Conservation (phyloP, 2,329 filamentous ascomycete genomes). For the Penicillium crustosum region DNA sequence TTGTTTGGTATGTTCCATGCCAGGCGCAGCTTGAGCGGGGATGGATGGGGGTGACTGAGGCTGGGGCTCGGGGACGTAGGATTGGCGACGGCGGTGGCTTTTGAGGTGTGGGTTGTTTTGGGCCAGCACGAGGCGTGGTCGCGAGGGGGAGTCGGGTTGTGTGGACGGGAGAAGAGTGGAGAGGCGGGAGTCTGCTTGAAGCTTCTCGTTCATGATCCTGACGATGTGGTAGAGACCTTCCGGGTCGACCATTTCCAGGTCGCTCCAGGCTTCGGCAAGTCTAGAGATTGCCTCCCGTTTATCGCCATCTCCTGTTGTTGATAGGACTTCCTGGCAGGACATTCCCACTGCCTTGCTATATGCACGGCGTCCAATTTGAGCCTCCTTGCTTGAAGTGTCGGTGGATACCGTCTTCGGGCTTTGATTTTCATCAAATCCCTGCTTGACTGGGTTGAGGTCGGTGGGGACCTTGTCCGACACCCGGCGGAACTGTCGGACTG, state of each 20-base stretch:
- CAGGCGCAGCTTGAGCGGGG: constrained; percentile 59
- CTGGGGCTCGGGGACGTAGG: constrained; percentile 36
- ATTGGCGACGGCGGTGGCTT: constrained; percentile 69
- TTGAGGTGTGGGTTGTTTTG: constrained; percentile 83
- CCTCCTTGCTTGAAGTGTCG: constrained; percentile 67
- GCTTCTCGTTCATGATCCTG: constrained; percentile 70
- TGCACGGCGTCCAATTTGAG: constrained; percentile 73
- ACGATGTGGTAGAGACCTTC: constrained; percentile 87
- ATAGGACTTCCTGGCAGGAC: constrained; percentile 78
- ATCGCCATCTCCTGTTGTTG: constrained; percentile 67
- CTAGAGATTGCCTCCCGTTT: constrained; percentile 82
- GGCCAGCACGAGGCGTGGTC: constrained; percentile 70
- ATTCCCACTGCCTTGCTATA: constrained; percentile 82
- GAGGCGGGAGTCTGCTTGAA: constrained; percentile 53
- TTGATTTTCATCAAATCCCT: constrained; percentile 42
- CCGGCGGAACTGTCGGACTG: constrained; percentile 85
- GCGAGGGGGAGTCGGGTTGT: constrained; percentile 45
- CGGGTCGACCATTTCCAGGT: constrained; percentile 81
- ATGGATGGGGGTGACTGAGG: constrained; percentile 43
- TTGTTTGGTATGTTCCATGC: constrained; percentile 90
- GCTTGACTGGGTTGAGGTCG: constrained; percentile 25
- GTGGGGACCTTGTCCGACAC: constrained; percentile 67
- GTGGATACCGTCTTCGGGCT: constrained; percentile 38
- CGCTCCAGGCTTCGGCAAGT: constrained; percentile 80
- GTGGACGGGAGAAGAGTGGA: constrained; percentile 38